These are phyloP conservation scores for Primulina eburnea DNA, from an alignment of 257 asterid species.

Conservation along the genomic window DNA sequence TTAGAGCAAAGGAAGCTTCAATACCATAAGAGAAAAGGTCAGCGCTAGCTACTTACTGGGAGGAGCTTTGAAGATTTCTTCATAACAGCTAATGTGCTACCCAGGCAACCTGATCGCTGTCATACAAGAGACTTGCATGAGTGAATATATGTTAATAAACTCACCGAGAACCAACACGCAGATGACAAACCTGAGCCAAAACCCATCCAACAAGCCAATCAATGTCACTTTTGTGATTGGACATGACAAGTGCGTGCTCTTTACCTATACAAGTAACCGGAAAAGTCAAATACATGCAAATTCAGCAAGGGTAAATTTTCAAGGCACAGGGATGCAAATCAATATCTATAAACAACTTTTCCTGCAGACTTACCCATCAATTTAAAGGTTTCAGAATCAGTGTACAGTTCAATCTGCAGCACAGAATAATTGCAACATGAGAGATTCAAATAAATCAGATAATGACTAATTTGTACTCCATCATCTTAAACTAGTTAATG, in stretches of 20 bases:
- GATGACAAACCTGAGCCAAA: conserved; percentile 73
- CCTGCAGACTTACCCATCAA: conserved; percentile 58
- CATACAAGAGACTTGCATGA: conserved; percentile 7
- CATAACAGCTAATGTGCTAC: conserved; percentile 94
- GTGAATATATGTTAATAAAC: conserved; percentile 15
- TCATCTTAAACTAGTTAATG: conserved; percentile 17
- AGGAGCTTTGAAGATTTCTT: conserved; percentile 91
- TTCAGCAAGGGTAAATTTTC: conserved; percentile 13
- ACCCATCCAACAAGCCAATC: conserved; percentile 99
- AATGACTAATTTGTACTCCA: conserved; percentile 8
- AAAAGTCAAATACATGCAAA: conserved; percentile 18
- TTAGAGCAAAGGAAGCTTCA: conserved; percentile 2
- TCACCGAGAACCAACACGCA: conserved; percentile 19
- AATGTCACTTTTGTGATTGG: conserved; percentile 88
- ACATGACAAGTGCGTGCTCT: conserved; percentile 85
- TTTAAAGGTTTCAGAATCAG: conserved; percentile 65
- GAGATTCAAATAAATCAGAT: conserved; percentile 1
- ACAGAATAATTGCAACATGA: conserved; percentile 17
- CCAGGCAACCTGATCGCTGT: conserved; percentile 96
- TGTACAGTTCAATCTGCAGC: conserved; percentile 66
- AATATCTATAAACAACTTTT: conserved; percentile 13
- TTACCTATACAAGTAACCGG: conserved; percentile 55
- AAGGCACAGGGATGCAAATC: conserved; percentile 14
- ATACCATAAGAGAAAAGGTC: conserved; percentile 10
- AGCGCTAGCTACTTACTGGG: conserved; percentile 64